Evolutionary conservation across 192 early-diverging fungal genomes (phyloP), one percentile per base, ranked within the genome.

Genomic region (Phycomyces nitens): DNA sequence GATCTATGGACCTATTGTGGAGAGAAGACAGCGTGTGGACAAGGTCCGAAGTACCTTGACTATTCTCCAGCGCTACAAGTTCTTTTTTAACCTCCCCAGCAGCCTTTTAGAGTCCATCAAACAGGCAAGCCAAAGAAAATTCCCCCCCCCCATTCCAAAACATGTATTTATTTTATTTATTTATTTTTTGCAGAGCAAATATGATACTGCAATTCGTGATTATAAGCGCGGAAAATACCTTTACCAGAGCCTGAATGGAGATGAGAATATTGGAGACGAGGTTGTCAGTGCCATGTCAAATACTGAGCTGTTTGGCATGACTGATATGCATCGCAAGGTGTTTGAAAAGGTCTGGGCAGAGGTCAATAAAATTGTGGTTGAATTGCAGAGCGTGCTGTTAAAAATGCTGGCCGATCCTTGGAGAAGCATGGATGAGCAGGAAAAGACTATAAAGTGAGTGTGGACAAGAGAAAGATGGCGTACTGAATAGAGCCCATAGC

Each of bases 261-360:
- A 68, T 11, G 56, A 43, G 1, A 11, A 39, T 5, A 42, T 29
- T 47, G 73, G 66, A 15, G 65, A 68, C 47, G 74, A 71, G 24
- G 60, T 40, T 68, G 22, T 71, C 62, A 22, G 11, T 39, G 38
- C 57, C 8, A 47, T 12, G 10, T 23, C 47, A 12, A 62, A 53
- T 20, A 59, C 34, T 0, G 60, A 60, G 22, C n/a, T 60, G 23
- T 71, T 56, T 43, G 73, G 68, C 8, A 43, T 69, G 5, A 69
- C 73, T 1, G 65, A 76, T 27, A 42, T 68, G 20, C 74, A 76
- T 51, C 82, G 82, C 50, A 83, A 79, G 55, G 93, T 99, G 15
- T 96, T 99, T 82, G 93, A 95, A 60, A 88, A 92, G 62, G 92
- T 99, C 38, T 99, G 96, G 96, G 77, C 71, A 0, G 95, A 97